Base-by-base conservation (phyloP, 306 rosid species). In the Arachis hypogaea region DNA sequence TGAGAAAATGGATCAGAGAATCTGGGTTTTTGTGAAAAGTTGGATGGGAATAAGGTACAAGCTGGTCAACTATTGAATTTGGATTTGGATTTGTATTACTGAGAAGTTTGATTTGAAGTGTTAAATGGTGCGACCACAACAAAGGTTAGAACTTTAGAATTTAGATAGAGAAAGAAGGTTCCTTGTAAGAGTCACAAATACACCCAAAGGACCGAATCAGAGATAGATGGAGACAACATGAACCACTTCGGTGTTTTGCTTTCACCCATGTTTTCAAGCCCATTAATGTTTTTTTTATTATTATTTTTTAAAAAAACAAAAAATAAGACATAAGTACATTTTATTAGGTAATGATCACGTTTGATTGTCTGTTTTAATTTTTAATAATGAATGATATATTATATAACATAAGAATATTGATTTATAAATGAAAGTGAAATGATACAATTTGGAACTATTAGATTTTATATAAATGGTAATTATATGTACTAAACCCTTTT, bases 61-160 rank as follows among this genome's bases (percentile, higher is more conserved):
- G 38, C 51, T 5, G 85, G 92, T 85, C 96, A 86, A 80, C 77
- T 28, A 9, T 51, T 73, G 66, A 61, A 57, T 30, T 29, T 29
- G 71, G 57, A 28, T 52, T 51, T 52, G 58, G 2, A 52, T 52
- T 52, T 5, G 16, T 46, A 46, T 46, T n/a, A 14, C 4, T n/a
- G 1, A 52, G 16, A 52, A 6, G 22, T 22, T 9, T 3, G 16
- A 7, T 12, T 51, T 51, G 57, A 49, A 9, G 14, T 9, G 54
- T 10, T 49, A 49, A 6, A 41, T 45, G 9, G 28, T 6, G 6
- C 50, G 50, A 45, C 50, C 50, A 45, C 2, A 46, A 46, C 51
- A 46, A 46, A 46, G 51, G 56, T 2, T 50, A 50, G 51, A 46
- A 11, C 51, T 7, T 11, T 46, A 46, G 9, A 6, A 14, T 49